These are phyloP conservation scores for Pseudocercospora vitis DNA, from an alignment of 2,329 filamentous ascomycete genomes.

Conservation along the genomic window DNA sequence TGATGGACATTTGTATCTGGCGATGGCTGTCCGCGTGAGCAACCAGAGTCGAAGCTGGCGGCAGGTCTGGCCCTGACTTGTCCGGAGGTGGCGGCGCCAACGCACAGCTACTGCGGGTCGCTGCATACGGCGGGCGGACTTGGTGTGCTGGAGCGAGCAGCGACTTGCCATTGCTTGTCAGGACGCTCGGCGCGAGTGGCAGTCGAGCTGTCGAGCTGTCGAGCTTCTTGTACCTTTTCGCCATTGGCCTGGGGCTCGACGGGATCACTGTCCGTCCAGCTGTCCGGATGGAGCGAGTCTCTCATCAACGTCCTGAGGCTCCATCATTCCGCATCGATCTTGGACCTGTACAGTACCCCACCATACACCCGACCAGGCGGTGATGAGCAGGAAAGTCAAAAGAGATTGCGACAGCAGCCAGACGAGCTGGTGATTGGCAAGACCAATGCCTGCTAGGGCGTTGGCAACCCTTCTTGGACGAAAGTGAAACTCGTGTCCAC, in stretches of 20 bases:
- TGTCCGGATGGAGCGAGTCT: background rate
- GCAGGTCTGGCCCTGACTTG: constrained; percentile 15
- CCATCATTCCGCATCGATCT: constrained; percentile 1
- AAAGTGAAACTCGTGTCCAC: constrained; percentile 2
- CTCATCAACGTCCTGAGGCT: too few relatives aligned
- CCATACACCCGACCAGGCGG: background rate
- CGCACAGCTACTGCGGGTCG: constrained; percentile 10
- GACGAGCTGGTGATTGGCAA: background rate
- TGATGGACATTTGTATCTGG: background rate
- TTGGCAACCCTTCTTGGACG: background rate
- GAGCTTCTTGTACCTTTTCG: background rate
- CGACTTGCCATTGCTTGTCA: constrained; percentile 10
- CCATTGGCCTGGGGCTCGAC: background rate
- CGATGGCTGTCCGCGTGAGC: constrained; percentile 4
- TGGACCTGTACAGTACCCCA: constrained; percentile 5
- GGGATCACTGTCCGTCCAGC: background rate
- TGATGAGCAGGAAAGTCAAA: background rate
- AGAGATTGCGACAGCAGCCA: constrained; percentile 2
- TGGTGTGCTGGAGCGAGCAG: constrained; percentile 15
- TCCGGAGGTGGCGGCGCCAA: constrained; percentile 19
- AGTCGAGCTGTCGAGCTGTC: background rate
- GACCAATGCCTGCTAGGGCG: background rate
- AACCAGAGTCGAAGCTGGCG: background rate
- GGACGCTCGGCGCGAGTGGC: background rate
- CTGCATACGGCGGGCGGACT: constrained; percentile 11